Evolutionary conservation across 2,329 filamentous ascomycete species (phyloP).

Genomic region (Botrytis byssoidea): DNA sequence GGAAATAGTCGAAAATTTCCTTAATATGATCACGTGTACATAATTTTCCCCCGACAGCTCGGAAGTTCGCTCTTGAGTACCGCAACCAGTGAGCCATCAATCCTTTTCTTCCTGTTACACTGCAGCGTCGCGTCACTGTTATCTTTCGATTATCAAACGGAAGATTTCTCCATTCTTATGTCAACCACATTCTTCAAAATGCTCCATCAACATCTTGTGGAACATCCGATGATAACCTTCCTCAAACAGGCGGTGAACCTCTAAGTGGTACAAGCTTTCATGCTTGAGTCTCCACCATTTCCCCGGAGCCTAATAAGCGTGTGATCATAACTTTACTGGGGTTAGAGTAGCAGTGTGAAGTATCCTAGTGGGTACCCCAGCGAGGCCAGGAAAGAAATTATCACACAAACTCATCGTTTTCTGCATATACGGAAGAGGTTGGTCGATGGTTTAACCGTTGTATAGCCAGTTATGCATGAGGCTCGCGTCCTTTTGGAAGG

Average conservation of each 20-base stretch:
- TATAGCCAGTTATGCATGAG: neutral
- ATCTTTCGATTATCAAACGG: neutral
- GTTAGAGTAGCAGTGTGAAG: neutral
- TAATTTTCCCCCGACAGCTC: neutral
- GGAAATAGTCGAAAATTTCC: neutral
- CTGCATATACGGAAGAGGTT: conserved; percentile 7
- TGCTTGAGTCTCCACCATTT: conserved; percentile 14
- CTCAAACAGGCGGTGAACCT: conserved; percentile 14
- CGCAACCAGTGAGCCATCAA: neutral
- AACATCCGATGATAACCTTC: neutral
- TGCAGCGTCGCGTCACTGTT: neutral
- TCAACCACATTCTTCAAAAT: neutral
- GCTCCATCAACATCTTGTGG: neutral
- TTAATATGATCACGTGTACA: neutral
- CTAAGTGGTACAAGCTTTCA: conserved; percentile 3
- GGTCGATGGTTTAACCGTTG: neutral
- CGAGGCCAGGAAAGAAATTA: neutral
- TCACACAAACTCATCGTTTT: neutral
- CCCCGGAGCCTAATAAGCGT: conserved; percentile 18
- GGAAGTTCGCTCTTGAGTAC: neutral
- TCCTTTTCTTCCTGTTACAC: neutral
- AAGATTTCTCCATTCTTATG: conserved; percentile 1
- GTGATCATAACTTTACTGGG: conserved; percentile 13
- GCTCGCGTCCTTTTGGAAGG: neutral
- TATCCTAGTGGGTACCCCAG: conserved; percentile 5